phyloP scores from a whole-genome alignment of 495 filamentous ascomycete species.

The Usnea hakonensis region DNA sequence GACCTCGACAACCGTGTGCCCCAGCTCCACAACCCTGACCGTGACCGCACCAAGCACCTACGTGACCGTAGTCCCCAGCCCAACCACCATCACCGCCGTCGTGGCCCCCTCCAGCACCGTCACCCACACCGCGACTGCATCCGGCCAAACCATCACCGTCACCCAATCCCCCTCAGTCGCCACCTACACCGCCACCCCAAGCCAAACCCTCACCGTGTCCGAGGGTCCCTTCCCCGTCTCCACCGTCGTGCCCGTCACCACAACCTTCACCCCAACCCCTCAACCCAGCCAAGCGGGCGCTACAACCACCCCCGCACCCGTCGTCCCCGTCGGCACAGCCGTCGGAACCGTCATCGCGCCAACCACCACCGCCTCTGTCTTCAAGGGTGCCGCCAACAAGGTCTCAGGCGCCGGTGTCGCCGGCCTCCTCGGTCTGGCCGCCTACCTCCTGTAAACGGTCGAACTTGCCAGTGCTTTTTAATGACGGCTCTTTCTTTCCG shows the following conservation, averaged over 20 bases:
- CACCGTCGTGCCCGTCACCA: conserved; percentile 10
- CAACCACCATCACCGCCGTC: neutral
- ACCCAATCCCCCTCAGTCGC: conserved; percentile 6
- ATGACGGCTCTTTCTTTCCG: neutral
- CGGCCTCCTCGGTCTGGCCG: conserved; percentile 32
- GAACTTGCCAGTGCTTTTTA: neutral
- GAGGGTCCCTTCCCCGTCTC: conserved; percentile 16
- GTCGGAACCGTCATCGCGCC: conserved; percentile 3
- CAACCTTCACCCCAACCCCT: conserved; percentile 11
- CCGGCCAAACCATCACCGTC: conserved; percentile 22
- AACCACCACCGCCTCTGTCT: conserved; percentile 18
- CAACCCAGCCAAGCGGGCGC: neutral
- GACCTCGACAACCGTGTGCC: conserved; percentile 20
- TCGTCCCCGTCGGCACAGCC: neutral
- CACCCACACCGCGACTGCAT: conserved; percentile 8
- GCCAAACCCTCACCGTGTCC: conserved; percentile 19
- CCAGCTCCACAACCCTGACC: conserved; percentile 18
- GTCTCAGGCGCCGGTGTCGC: conserved; percentile 30
- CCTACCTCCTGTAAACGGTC: conserved; percentile 33
- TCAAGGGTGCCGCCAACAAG: conserved; percentile 27
- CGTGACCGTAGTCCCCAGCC: neutral
- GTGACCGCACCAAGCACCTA: conserved; percentile 14
- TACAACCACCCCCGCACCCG: neutral
- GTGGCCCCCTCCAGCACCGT: neutral
- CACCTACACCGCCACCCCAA: conserved; percentile 19